A percentile compares a stretch with the other conserved stretches of the same genome.
phyloP scores from a whole-genome alignment of 768 basidiomycete genomes.

The Pulveroboletus sp. region DNA sequence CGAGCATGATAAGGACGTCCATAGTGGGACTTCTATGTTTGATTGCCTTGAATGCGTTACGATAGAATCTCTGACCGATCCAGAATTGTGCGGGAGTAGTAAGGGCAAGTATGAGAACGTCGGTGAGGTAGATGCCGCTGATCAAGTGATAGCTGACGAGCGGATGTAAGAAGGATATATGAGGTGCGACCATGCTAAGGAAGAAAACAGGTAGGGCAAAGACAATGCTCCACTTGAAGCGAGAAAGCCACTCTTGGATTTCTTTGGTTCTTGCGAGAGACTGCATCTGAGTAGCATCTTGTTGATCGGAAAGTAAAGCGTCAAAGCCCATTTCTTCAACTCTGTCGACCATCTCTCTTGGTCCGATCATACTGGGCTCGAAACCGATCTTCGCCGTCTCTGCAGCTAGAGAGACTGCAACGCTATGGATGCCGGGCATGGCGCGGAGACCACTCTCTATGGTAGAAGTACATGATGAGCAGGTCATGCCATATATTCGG shows the following conservation, averaged over 20 bases:
- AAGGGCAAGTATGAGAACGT: slow-evolving; percentile 67
- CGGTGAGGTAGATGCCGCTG: slow-evolving; percentile 74
- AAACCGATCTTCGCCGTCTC: slow-evolving; percentile 73
- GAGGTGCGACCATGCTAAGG: slow-evolving; percentile 78
- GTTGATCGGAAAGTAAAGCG: slow-evolving; percentile 75
- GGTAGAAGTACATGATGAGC: slow-evolving; percentile 72
- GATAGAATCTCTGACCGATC: slow-evolving; percentile 84
- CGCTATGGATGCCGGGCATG: slow-evolving; percentile 69
- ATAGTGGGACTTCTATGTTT: slow-evolving; percentile 90
- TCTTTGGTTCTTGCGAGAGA: slow-evolving; percentile 88
- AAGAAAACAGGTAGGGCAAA: slow-evolving; percentile 96
- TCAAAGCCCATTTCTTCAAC: slow-evolving; percentile 90
- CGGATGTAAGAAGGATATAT: slow-evolving; percentile 53
- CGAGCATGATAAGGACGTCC: slow-evolving; percentile 96
- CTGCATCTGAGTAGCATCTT: slow-evolving; percentile 77
- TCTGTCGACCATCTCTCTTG: slow-evolving; percentile 84
- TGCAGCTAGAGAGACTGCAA: slow-evolving; percentile 70
- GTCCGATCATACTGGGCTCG: slow-evolving; percentile 65
- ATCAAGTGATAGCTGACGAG: slow-evolving; percentile 50
- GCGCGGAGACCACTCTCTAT: slow-evolving; percentile 65
- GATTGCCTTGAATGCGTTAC: slow-evolving; percentile 84
- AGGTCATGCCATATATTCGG: slow-evolving; percentile 89
- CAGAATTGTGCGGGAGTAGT: slow-evolving; percentile 93
- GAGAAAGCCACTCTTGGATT: slow-evolving; percentile 80
- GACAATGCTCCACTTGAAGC: slow-evolving; percentile 65